Percentiles rank a stretch among this genome's conserved stretches.
Conservation (phyloP, 2,329 filamentous ascomycete genomes). For the Spiromastix sp. region DNA sequence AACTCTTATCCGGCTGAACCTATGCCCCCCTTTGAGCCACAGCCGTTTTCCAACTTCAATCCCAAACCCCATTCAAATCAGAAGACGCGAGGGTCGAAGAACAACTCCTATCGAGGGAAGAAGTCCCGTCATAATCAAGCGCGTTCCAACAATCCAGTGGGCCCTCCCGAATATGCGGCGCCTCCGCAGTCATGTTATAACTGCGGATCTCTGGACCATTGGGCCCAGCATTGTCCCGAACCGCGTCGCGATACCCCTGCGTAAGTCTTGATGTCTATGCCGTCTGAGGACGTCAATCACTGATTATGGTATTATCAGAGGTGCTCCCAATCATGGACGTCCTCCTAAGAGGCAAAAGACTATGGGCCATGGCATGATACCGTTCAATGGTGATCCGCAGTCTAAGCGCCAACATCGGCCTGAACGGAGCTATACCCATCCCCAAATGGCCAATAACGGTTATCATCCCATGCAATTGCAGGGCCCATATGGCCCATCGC, state of each 20-base stretch:
- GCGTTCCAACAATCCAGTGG: constrained; percentile 4
- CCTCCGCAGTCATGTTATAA: constrained; percentile 23
- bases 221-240: constrained; percentile 25
- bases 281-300: constrained; percentile 4
- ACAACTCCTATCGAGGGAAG: constrained; percentile 9
- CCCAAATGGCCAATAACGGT: constrained; percentile 11
- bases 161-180: constrained; percentile 6
- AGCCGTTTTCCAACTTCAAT: constrained; percentile 6
- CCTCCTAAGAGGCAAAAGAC: constrained; percentile 20
- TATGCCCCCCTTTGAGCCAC: constrained; percentile 4
- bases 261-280: constrained; percentile 16
- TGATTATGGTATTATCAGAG: constrained; percentile 10
- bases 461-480: constrained; percentile 7
- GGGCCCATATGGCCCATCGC: constrained; percentile 12
- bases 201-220: constrained; percentile 23
- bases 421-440: constrained; percentile 13
- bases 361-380: constrained; percentile 10
- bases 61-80: too few species aligned
- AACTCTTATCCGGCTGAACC: constrained; percentile 4
- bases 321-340: constrained; percentile 11
- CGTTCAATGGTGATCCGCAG: constrained; percentile 14
- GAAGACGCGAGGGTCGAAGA: constrained; percentile 11
- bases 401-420: constrained; percentile 13
- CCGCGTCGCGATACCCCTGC: constrained; percentile 19
- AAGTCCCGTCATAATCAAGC: constrained; percentile 10